Conservation (phyloP, 2,329 filamentous ascomycete genomes). For the Ceratocystiopsis minuta region DNA sequence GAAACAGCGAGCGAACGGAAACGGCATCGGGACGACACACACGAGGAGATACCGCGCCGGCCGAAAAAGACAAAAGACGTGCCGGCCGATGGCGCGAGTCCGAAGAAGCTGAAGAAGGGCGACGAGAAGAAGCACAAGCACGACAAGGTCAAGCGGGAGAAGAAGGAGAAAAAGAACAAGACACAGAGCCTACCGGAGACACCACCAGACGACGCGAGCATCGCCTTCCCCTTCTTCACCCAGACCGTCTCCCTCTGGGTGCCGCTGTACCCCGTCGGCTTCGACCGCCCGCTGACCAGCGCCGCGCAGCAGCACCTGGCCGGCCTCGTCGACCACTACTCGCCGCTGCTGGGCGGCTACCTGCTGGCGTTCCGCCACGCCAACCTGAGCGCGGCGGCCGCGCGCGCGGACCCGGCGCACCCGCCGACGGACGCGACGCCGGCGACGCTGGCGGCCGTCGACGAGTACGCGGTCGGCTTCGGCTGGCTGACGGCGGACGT, state of each 20-base stretch:
- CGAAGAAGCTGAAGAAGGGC: conserved; percentile 1
- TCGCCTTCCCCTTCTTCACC: conserved; percentile 54
- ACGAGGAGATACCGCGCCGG: not conserved
- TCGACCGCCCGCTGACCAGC: conserved; percentile 50
- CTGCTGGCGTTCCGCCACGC: conserved; percentile 57
- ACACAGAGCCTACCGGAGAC: too few relatives aligned
- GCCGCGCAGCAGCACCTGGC: conserved; percentile 58
- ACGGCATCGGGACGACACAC: not conserved
- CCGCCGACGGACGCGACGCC: conserved; percentile 30
- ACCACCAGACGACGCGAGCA: conserved; percentile 16
- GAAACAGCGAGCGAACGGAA: not conserved
- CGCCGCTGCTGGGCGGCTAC: conserved; percentile 54
- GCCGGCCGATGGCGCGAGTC: too few relatives aligned
- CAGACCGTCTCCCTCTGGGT: conserved; percentile 70
- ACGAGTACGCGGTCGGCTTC: conserved; percentile 75
- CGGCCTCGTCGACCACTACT: conserved; percentile 60
- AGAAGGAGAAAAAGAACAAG: not conserved
- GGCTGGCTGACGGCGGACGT: conserved; percentile 82
- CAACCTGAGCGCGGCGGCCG: conserved; percentile 41
- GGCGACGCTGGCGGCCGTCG: conserved; percentile 32
- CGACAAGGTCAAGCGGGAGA: conserved; percentile 1
- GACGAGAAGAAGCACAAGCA: conserved; percentile 2
- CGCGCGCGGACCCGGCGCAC: conserved; percentile 22
- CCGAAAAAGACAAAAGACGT: not conserved
- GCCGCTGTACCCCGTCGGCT: conserved; percentile 52